Evolutionary conservation across 2,329 filamentous ascomycete genomes (phyloP).

Genomic region (Aspergillus sclerotialis): DNA sequence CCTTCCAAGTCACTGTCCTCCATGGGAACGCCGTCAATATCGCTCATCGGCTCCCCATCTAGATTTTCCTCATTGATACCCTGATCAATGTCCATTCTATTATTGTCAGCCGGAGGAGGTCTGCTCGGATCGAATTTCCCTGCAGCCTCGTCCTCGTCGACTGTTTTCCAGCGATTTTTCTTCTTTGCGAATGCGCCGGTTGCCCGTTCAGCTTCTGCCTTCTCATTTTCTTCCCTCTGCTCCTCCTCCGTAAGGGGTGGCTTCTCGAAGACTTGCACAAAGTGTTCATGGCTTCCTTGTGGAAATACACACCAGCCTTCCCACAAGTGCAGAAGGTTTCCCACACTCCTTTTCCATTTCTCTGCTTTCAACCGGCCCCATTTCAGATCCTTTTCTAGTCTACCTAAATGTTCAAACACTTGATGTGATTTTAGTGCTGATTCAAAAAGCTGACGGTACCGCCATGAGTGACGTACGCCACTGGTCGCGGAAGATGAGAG

Average conservation of each 20-base stretch:
- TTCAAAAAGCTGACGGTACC: constrained; percentile 76
- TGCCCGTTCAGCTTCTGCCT: constrained; percentile 34
- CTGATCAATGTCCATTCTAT: constrained; percentile 28
- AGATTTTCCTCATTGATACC: constrained; percentile 38
- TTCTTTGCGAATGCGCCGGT: constrained; percentile 29
- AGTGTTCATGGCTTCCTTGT: constrained; percentile 63
- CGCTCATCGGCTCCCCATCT: constrained; percentile 36
- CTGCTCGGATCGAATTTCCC: constrained; percentile 22
- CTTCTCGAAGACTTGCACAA: constrained; percentile 64
- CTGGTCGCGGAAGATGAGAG: constrained; percentile 69
- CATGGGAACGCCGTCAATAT: constrained; percentile 41
- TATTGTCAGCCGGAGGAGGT: constrained; percentile 16
- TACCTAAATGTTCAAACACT: constrained; percentile 69
- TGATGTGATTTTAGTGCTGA: constrained; percentile 59
- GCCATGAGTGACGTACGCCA: constrained; percentile 76
- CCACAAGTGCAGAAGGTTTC: constrained; percentile 63
- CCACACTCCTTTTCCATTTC: constrained; percentile 75
- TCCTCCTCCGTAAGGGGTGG: constrained; percentile 52
- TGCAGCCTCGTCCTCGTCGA: constrained; percentile 35
- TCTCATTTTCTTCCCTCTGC: constrained; percentile 36
- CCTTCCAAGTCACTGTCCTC: constrained; percentile 45
- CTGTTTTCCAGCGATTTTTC: constrained; percentile 41
- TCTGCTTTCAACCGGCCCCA: constrained; percentile 80
- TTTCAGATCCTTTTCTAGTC: constrained; percentile 61
- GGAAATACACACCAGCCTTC: constrained; percentile 62